Evolutionary conservation across 2,329 filamentous ascomycete species (phyloP).

Genomic region (Thielaviopsis ethacetica): DNA sequence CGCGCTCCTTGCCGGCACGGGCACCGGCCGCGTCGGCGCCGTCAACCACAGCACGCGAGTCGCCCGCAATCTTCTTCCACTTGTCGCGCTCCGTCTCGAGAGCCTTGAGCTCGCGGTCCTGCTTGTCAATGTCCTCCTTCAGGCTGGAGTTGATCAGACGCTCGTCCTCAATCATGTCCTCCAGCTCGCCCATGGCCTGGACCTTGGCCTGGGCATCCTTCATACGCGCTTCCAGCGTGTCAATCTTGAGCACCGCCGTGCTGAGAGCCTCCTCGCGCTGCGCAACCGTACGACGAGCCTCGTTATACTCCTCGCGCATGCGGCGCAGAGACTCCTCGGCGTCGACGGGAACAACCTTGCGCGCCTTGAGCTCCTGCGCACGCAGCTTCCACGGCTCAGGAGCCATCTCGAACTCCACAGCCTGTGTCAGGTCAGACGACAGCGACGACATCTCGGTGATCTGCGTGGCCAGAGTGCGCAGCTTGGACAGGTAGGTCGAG

Average conservation of each 20-base stretch:
- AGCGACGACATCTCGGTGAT: conserved; percentile 56
- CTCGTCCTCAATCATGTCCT: conserved; percentile 38
- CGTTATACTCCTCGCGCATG: conserved; percentile 64
- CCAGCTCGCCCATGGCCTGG: conserved; percentile 48
- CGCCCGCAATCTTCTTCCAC: conserved; percentile 54
- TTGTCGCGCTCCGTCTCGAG: conserved; percentile 51
- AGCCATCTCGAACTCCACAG: conserved; percentile 62
- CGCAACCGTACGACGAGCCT: conserved; percentile 55
- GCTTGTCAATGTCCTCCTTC: conserved; percentile 47
- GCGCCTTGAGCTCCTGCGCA: conserved; percentile 64
- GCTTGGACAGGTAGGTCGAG: conserved; percentile 47
- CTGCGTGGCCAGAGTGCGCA: conserved; percentile 46
- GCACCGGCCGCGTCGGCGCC: conserved; percentile 26
- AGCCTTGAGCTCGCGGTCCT: conserved; percentile 47
- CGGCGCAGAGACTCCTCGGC: conserved; percentile 71
- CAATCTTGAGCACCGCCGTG: conserved; percentile 79
- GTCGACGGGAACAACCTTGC: conserved; percentile 65
- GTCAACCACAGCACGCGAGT: conserved; percentile 39
- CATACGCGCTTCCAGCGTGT: conserved; percentile 78
- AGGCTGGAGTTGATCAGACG: conserved; percentile 35
- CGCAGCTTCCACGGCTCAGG: conserved; percentile 71
- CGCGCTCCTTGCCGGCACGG: conserved; percentile 46
- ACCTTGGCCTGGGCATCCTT: conserved; percentile 67
- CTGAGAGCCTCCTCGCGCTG: conserved; percentile 69
- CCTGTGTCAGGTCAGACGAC: conserved; percentile 53